phyloP scores from a whole-genome alignment of 2,329 filamentous ascomycete species.

The Rutstroemia sp. region DNA sequence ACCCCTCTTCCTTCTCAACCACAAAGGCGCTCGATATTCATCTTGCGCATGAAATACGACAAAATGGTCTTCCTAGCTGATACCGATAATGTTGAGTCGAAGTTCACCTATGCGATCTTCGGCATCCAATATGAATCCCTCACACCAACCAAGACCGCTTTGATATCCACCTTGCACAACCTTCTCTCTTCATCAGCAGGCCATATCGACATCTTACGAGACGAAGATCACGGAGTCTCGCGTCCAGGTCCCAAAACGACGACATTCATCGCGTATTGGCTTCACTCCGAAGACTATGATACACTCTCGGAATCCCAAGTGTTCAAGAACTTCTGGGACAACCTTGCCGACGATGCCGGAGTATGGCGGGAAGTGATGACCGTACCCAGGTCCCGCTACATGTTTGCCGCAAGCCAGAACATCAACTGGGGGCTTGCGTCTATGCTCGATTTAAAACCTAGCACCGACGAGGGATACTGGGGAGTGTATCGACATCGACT shows the following conservation, averaged over 20 bases:
- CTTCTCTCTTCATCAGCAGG: constrained; percentile 14
- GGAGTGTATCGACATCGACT: constrained; percentile 17
- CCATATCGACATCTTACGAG: constrained; percentile 11
- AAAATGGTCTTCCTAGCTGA: constrained; percentile 15
- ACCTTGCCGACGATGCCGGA: constrained; percentile 15
- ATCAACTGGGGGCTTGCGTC: constrained; percentile 13
- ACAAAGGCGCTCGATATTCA: too few relatives aligned
- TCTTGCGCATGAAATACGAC: too few relatives aligned
- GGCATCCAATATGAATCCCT: constrained; percentile 13
- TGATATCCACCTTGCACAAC: constrained; percentile 6
- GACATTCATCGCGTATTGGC: constrained; percentile 16
- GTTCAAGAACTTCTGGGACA: constrained; percentile 13
- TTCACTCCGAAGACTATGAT: constrained; percentile 18
- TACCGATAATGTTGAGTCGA: constrained; percentile 6
- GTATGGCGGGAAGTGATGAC: constrained; percentile 19
- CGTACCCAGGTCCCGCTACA: constrained; percentile 16
- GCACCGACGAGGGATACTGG: constrained; percentile 17
- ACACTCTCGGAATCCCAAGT: constrained; percentile 13
- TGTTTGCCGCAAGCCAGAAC: constrained; percentile 12
- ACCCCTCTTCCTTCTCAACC: too few relatives aligned
- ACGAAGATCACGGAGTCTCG: constrained; percentile 9
- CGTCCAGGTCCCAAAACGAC: constrained; percentile 3
- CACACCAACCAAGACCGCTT: constrained; percentile 7
- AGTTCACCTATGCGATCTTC: constrained; percentile 14
- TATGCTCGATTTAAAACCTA: constrained; percentile 10